These are phyloP conservation scores for Backusella mclennaniae DNA, from an alignment of 192 early-diverging fungal species.

Conservation along the genomic window DNA sequence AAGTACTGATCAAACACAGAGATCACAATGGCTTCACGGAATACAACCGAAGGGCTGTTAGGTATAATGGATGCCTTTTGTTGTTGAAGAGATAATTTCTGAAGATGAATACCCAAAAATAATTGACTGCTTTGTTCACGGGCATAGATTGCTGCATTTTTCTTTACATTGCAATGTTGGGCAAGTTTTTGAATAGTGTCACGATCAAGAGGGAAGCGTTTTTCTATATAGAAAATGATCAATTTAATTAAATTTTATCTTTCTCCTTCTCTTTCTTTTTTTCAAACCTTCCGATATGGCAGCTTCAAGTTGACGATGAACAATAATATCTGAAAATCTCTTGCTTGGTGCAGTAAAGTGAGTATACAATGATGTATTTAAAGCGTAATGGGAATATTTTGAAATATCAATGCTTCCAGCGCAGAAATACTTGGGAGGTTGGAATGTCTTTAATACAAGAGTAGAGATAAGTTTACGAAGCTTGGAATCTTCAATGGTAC, in stretches of 20 bases:
- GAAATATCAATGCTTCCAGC: slow-evolving; percentile 75
- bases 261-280: neutral
- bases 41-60: slow-evolving; percentile 35
- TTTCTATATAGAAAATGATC: slow-evolving; percentile 20
- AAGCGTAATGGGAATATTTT: slow-evolving; percentile 87
- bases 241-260: neutral
- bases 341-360: slow-evolving; percentile 98
- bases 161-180: slow-evolving; percentile 76
- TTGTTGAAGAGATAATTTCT: slow-evolving; percentile 57
- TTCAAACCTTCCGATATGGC: slow-evolving; percentile 30
- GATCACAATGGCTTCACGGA: slow-evolving; percentile 65
- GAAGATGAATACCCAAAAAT: slow-evolving; percentile 64
- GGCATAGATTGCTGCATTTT: slow-evolving; percentile 68
- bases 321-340: slow-evolving; percentile 94
- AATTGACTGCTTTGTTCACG: slow-evolving; percentile 66
- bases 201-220: slow-evolving; percentile 47
- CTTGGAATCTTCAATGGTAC: slow-evolving; percentile 59
- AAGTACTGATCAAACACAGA: slow-evolving; percentile 59
- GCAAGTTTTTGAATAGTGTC: slow-evolving; percentile 60
- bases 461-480: slow-evolving; percentile 81
- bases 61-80: slow-evolving; percentile 42
- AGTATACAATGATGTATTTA: slow-evolving; percentile 89
- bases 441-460: slow-evolving; percentile 83
- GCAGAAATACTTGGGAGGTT: slow-evolving; percentile 96
- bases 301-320: slow-evolving; percentile 85